phyloP scores from a whole-genome alignment of 148 eudicot species.

The Arbutus unedo region DNA sequence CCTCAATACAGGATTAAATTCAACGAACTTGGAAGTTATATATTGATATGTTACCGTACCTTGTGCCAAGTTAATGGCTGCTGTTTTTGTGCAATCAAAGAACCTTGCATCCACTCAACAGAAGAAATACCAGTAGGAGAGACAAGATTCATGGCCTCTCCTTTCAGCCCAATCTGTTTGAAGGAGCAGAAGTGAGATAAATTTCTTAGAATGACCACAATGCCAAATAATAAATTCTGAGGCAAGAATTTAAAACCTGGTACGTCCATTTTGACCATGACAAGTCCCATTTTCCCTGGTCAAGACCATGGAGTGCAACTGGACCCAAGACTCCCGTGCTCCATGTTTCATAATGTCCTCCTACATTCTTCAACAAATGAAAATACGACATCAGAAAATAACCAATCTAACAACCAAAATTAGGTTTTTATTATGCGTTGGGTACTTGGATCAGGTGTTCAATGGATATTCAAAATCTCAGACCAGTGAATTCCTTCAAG shows the following conservation, averaged over 20 bases:
- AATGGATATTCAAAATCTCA: background rate
- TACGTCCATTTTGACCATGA: conserved; percentile 63
- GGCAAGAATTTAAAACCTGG: conserved; percentile 32
- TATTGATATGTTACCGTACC: conserved; percentile 32
- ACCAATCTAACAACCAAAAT: background rate
- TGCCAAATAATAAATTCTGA: background rate
- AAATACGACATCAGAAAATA: conserved; percentile 6
- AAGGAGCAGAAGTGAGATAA: background rate
- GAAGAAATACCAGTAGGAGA: conserved; percentile 56
- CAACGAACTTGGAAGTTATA: background rate
- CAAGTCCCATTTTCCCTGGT: conserved; percentile 52
- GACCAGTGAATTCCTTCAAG: background rate
- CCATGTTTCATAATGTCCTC: conserved; percentile 75
- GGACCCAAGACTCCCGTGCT: conserved; percentile 57
- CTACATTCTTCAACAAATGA: conserved; percentile 57
- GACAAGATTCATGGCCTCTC: conserved; percentile 74
- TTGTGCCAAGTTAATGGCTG: conserved; percentile 95
- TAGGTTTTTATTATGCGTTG: background rate
- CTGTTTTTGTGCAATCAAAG: conserved; percentile 58
- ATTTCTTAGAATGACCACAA: background rate
- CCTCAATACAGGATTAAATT: background rate
- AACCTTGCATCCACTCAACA: conserved; percentile 77
- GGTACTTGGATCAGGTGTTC: conserved; percentile 1
- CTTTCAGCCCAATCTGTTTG: conserved; percentile 80
- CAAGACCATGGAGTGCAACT: conserved; percentile 55